Evolutionary conservation across 352 stramenopile genomes (phyloP).

Genomic region (Stramenopiles sp.): DNA sequence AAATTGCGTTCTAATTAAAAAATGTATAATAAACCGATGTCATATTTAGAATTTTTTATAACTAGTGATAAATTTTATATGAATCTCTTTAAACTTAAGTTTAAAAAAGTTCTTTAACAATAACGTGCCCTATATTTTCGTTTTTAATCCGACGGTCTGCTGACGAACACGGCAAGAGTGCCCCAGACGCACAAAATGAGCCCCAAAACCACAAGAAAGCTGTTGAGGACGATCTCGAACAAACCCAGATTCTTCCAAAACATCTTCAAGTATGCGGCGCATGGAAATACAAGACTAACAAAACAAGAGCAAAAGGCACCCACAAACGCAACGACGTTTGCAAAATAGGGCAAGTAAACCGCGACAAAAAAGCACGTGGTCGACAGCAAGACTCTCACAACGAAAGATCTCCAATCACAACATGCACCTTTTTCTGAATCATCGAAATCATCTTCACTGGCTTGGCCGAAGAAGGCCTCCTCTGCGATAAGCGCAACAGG

Average conservation of each 20-base stretch:
- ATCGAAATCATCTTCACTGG: not conserved
- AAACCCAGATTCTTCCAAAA: constrained; percentile 34
- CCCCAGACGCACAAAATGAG: constrained; percentile 45
- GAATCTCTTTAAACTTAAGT: too few relatives aligned
- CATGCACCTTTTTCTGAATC: not conserved
- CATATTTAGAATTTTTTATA: too few relatives aligned
- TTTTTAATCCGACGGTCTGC: too few relatives aligned
- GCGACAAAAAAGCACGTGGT: constrained; percentile 30
- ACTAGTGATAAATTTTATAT: too few relatives aligned
- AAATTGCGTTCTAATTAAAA: too few relatives aligned
- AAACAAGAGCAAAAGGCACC: constrained; percentile 59
- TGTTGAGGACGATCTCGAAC: constrained; percentile 36
- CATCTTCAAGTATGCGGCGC: constrained; percentile 57
- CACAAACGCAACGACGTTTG: constrained; percentile 50
- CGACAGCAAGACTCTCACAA: not conserved
- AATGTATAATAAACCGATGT: too few relatives aligned
- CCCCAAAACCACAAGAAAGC: constrained; percentile 33
- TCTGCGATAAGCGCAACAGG: constrained; percentile 47
- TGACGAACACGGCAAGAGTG: constrained; percentile 46
- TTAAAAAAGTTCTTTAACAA: too few relatives aligned
- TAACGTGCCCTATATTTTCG: too few relatives aligned
- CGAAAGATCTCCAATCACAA: not conserved
- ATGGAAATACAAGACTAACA: constrained; percentile 51
- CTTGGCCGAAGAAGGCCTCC: constrained; percentile 28
- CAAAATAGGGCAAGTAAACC: constrained; percentile 53